Evolutionary conservation across 108 stramenopile species (phyloP), one percentile per base, ranked within the genome.

Genomic region (Nitzschia palea): DNA sequence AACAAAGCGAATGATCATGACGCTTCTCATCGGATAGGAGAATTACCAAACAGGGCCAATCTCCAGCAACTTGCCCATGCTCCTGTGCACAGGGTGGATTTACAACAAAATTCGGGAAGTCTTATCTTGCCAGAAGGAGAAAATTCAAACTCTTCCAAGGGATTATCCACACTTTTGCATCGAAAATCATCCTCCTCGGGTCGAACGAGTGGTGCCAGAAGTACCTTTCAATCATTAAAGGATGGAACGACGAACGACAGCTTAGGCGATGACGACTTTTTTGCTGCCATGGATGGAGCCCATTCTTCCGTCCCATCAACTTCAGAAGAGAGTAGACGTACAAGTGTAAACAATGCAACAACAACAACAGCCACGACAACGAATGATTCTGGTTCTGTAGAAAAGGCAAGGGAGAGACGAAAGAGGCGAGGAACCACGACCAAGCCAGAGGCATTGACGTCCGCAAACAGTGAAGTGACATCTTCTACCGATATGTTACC

Each of bases 31-130:
- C 59, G 37, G 12, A 26, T 60, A 3, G 59, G 59, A 1, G 59
- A 60, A 26, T 26, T 60, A 20, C 40, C 59, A 31, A 60, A 60
- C 37, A 60, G 43, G 59, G 59, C 59, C 3, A 42, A 40, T 17
- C 37, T 60, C 20, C 55, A 56, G 20, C 31, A 42, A 20, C 35
- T 25, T 12, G 35, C 59, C 0, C 40, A 60, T 9, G 22, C 15
- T 48, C 40, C 40, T 12, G 59, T 60, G 1, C 37, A 25, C 1
- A 40, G 18, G 35, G 33, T 25, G 23, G 59, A 60, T n/a, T 40
- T 60, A 26, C 18, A 18, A 43, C 59, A 60, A 23, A 34, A 15
- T 1, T 60, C 59, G 6, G 59, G 59, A 42, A 60, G 40, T 26
- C n/a, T 22, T 60, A n/a, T 20, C 6, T 12, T 27, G 4, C n/a